These are phyloP conservation scores for Cyclotella cryptica DNA, from an alignment of 108 stramenopile species.

Conservation along the genomic window DNA sequence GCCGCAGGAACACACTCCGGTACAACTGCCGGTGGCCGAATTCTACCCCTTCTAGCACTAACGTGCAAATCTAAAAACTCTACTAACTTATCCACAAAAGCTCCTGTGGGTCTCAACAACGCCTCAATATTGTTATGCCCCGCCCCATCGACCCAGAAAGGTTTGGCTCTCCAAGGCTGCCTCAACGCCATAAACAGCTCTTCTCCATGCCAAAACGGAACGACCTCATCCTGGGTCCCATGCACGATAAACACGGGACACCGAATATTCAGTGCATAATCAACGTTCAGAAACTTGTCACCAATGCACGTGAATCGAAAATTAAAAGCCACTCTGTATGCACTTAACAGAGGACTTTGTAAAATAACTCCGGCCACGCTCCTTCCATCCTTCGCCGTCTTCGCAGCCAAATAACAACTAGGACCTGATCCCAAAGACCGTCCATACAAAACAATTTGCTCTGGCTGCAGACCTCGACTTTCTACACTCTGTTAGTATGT, in stretches of 20 bases:
- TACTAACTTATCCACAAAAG: constrained; percentile 79
- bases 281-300: constrained; percentile 95
- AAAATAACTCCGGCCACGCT: constrained; percentile 87
- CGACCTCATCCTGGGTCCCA: constrained; percentile 95
- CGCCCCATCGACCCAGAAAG: constrained; percentile 92
- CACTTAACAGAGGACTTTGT: constrained; percentile 84
- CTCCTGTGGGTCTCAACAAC: constrained; percentile 77
- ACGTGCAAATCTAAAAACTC: constrained; percentile 90
- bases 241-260: constrained; percentile 96
- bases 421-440: constrained; percentile 93
- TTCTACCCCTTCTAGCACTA: constrained; percentile 69
- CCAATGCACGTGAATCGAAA: constrained; percentile 90
- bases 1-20: constrained; percentile 76
- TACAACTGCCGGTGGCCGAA: constrained; percentile 64
- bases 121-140: constrained; percentile 97
- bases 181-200: constrained; percentile 89
- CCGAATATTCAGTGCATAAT: constrained; percentile 77
- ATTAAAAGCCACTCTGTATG: constrained; percentile 92
- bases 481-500: no score
- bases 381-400: constrained; percentile 80
- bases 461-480: constrained; percentile 77
- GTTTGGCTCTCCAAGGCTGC: constrained; percentile 88
- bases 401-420: constrained; percentile 92
- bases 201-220: constrained; percentile 95
- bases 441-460: constrained; percentile 93